Evolutionary conservation across 805 yeast genomes (phyloP).

Genomic region (Lipomyces yamadae): DNA sequence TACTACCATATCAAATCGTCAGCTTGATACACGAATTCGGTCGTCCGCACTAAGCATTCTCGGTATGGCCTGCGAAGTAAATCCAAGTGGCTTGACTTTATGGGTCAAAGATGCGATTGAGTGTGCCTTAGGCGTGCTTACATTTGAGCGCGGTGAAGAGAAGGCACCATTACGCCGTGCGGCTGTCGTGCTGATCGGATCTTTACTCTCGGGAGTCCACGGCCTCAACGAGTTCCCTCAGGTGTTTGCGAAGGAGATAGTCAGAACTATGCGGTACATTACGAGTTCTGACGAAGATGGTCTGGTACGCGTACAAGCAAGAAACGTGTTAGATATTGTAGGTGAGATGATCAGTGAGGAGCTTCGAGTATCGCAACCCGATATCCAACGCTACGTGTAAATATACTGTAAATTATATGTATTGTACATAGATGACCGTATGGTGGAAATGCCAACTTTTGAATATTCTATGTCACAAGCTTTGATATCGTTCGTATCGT

Average conservation of each 20-base stretch:
- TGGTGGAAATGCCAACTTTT: slow-evolving; percentile 2
- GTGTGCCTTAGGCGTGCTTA: slow-evolving; percentile 75
- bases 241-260: slow-evolving; percentile 39
- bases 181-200: slow-evolving; percentile 65
- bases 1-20: slow-evolving; percentile 32
- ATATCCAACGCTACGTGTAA: not conserved
- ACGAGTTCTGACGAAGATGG: slow-evolving; percentile 43
- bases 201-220: slow-evolving; percentile 43
- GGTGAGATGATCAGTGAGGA: slow-evolving; percentile 33
- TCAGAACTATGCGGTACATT: slow-evolving; percentile 32
- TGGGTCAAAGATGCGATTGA: slow-evolving; percentile 66
- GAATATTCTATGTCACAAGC: not conserved
- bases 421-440: slow-evolving; percentile 3
- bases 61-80: slow-evolving; percentile 68
- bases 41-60: slow-evolving; percentile 87
- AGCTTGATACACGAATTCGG: slow-evolving; percentile 63
- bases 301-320: slow-evolving; percentile 44
- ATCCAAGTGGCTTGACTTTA: slow-evolving; percentile 58
- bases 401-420: slow-evolving; percentile 4
- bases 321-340: slow-evolving; percentile 37
- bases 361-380: slow-evolving; percentile 18
- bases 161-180: slow-evolving; percentile 66
- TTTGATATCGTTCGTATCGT: not conserved
- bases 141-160: slow-evolving; percentile 57
- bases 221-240: slow-evolving; percentile 41